phyloP scores from a whole-genome alignment of 805 yeast species.

The Cephaloascus fragrans region DNA sequence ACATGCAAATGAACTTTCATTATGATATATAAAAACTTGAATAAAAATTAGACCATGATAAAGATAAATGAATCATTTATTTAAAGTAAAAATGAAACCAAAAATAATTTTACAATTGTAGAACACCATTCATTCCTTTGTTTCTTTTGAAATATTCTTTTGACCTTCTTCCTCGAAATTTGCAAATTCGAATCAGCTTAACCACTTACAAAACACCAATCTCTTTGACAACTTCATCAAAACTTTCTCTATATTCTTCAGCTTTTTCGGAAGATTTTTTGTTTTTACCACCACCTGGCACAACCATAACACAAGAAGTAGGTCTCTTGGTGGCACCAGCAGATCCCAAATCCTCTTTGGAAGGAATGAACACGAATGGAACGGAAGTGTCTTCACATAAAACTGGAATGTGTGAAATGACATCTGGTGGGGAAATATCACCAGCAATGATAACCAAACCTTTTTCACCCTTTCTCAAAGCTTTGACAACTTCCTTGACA shows the following conservation, averaged over 20 bases:
- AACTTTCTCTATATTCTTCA: conserved; percentile 83
- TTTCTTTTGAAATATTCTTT: background rate
- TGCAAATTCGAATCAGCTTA: background rate
- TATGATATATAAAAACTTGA: background rate
- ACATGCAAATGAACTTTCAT: background rate
- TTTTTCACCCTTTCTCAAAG: conserved; percentile 95
- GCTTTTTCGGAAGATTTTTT: conserved; percentile 63
- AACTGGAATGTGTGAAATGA: conserved; percentile 94
- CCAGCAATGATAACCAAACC: conserved; percentile 96
- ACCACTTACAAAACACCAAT: conserved; percentile 34
- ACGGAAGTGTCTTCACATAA: conserved; percentile 91
- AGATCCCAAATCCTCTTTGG: conserved; percentile 95
- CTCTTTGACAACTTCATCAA: conserved; percentile 92
- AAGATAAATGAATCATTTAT: too few species aligned
- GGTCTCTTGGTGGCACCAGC: conserved; percentile 99
- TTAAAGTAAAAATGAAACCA: too few species aligned
- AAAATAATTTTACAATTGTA: background rate
- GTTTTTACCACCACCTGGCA: conserved; percentile 88
- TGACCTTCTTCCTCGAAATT: background rate
- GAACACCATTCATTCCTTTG: background rate
- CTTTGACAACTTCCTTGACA: conserved; percentile 97
- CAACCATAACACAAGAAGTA: conserved; percentile 93
- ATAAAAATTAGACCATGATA: background rate
- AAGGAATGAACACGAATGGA: conserved; percentile 89
- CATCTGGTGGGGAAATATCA: conserved; percentile 96